Evolutionary conservation across 805 yeast species (phyloP), one percentile per base, ranked within the genome.

Genomic region (Wickerhamiella allomyrinae): DNA sequence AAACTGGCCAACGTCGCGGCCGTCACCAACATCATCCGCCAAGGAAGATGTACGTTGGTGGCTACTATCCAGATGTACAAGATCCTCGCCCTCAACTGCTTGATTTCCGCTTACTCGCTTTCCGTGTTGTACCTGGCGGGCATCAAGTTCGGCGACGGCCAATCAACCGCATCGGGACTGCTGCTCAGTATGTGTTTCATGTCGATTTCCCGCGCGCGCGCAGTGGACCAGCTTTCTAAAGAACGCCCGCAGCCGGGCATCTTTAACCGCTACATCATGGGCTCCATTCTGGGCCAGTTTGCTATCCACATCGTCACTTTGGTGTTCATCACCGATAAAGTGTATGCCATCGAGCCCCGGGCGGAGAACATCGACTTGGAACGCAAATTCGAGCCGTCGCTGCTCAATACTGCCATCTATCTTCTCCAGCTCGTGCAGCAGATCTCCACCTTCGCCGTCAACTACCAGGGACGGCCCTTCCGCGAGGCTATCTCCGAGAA

Each of bases 21-120:
- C 43, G 95, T 91, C 43, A 82, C 94, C 41, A 79, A 86, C 58
- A 82, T 91, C 50, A 75, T 91, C 52, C 86, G 98, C 65, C 96
- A 91, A 69, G 98, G 98, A 50, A 85, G 98, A 65, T 84, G 95
- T 69, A 95, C 98, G 7, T 70, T 91, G 51, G 95, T 91, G 36
- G 84, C 95, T 14, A 91, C 98, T 7, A 87, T 91, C 58, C 98
- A 91, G 67, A 91, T 91, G 98, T 91, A 91, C 73, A 91, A 91
- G 68, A 91, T 91, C 57, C 68, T 91, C 59, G 98, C 98, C 0
- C 72, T 91, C 67, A 91, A 91, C 63, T 91, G 97, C 74, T 71
- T 91, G 68, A 86, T 91, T 63, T 79, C 94, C 51, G 98, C 98
- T 24, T 91, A 91, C 61, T 86, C 97, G 2, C 70, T 89, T 55